A percentile compares a stretch with the other conserved stretches of the same genome.
Evolutionary conservation across 768 basidiomycete genomes (phyloP).

Genomic region (Lentinula sp.): DNA sequence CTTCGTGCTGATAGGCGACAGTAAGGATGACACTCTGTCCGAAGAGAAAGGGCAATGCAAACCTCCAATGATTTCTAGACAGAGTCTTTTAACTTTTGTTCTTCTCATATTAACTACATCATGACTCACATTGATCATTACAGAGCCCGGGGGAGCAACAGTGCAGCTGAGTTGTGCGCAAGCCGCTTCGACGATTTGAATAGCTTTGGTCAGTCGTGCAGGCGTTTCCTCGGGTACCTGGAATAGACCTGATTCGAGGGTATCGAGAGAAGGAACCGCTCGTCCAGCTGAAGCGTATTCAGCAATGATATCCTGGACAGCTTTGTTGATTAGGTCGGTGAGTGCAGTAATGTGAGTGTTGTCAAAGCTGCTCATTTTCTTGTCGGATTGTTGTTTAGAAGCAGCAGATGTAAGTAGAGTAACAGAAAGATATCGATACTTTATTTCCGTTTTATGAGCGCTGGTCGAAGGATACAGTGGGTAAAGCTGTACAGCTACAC

Average conservation of each 20-base stretch:
- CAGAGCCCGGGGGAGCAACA: conserved; percentile 23
- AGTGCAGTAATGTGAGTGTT: conserved; percentile 16
- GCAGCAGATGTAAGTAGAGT: too few species aligned
- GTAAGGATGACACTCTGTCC: neutral
- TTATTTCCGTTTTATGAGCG: neutral
- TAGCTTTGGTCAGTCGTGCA: conserved; percentile 18
- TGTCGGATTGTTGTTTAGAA: neutral
- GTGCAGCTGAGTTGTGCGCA: conserved; percentile 26
- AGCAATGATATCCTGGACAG: conserved; percentile 24
- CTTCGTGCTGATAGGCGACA: conserved; percentile 15
- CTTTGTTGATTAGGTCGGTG: conserved; percentile 21
- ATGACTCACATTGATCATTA: conserved; percentile 22
- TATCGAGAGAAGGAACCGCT: conserved; percentile 27
- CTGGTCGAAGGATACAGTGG: neutral
- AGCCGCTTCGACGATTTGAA: conserved; percentile 27
- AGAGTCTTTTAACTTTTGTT: too few species aligned
- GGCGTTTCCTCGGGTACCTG: conserved; percentile 19
- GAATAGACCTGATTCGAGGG: conserved; percentile 24
- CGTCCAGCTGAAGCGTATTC: conserved; percentile 21
- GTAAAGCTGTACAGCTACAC: too few species aligned
- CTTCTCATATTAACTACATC: too few species aligned
- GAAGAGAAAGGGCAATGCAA: neutral
- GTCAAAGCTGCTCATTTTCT: neutral
- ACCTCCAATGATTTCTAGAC: conserved; percentile 12
- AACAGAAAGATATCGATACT: neutral